Evolutionary conservation across 192 early-diverging fungal species (phyloP), one percentile per base, ranked within the genome.

Genomic region (Coemansia sp.): DNA sequence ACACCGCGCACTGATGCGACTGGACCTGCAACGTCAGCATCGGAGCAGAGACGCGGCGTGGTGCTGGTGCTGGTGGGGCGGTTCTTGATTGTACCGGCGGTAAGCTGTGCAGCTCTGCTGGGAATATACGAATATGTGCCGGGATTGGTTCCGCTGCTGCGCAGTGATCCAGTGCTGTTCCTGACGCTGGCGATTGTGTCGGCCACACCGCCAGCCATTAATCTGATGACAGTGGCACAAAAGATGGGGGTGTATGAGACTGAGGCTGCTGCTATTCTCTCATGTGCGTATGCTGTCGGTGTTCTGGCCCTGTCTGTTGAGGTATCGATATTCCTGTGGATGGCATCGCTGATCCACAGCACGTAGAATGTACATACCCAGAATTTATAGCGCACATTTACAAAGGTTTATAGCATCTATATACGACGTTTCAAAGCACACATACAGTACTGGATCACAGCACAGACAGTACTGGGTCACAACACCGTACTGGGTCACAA

Each of bases 121-220:
- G 71, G 22, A 4, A 68, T 81, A 6, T 69, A 74, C 54, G 27
- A 37, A 25, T 65, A 57, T 16, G 74, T 59, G 2, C 65, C 82
- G 5, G 65, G 67, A 68, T 52, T 74, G 61, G 68, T 69, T 3
- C 74, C 75, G 27, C 50, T 76, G 67, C 58, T 80, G 14, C 67
- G 59, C 17, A 64, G 59, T 9, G 89, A 91, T 45, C 89, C 88
- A 4, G 82, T 85, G 11, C 83, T 89, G 59, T 72, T 86, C 6
- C 59, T 88, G 35, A 78, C 82, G 22, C 71, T 89, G 71, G 71
- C 89, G 3, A 71, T 91, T 16, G 57, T 88, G 9, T 83, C 83
- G 1, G 83, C 83, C 6, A 83, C 83, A 26, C 89, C 89, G 1
- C 85, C 89, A 1, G 89, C 89, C 1, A 76, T 89, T 62, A 89